Conservation (phyloP, 768 basidiomycete genomes). For the Phylloporus rhodoxanthus region DNA sequence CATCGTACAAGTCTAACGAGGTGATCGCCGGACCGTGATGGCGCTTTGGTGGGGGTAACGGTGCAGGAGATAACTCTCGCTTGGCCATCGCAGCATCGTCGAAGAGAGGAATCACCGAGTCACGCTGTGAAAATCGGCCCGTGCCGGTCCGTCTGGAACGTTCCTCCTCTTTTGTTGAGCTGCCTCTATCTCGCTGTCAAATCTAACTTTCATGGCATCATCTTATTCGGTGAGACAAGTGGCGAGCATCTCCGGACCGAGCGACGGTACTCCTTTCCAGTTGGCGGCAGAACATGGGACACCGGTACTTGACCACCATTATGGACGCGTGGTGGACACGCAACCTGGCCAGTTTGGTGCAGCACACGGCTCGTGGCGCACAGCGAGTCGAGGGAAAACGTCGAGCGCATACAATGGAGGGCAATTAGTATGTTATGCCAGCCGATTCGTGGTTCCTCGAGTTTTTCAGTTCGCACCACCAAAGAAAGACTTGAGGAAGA, state of each 20-base stretch:
- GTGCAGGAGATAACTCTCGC: conserved; percentile 42
- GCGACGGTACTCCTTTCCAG: too few relatives aligned
- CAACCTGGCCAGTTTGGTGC: conserved; percentile 19
- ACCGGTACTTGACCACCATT: too few relatives aligned
- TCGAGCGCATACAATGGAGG: conserved; percentile 12
- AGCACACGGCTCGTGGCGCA: conserved; percentile 19
- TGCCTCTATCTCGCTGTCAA: too few relatives aligned
- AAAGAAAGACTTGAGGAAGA: conserved; percentile 2
- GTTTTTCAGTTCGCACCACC: conserved; percentile 14
- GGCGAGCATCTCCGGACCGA: too few relatives aligned
- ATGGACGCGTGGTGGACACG: conserved; percentile 15
- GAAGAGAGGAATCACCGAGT: neutral
- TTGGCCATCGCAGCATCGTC: conserved; percentile 28
- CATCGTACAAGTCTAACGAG: conserved; percentile 66
- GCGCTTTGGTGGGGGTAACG: conserved; percentile 57
- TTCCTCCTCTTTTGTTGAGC: too few relatives aligned
- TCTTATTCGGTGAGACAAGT: too few relatives aligned
- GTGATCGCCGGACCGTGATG: conserved; percentile 31
- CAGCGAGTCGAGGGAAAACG: conserved; percentile 9
- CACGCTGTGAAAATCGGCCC: conserved; percentile 11
- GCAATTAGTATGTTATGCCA: conserved; percentile 21
- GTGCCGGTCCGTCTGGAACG: too few relatives aligned
- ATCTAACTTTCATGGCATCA: too few relatives aligned
- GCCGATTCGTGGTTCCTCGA: conserved; percentile 20
- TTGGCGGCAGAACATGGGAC: too few relatives aligned